Evolutionary conservation across 2,329 filamentous ascomycete genomes (phyloP), one percentile per base, ranked within the genome.

Genomic region (Botrytis cinerea): DNA sequence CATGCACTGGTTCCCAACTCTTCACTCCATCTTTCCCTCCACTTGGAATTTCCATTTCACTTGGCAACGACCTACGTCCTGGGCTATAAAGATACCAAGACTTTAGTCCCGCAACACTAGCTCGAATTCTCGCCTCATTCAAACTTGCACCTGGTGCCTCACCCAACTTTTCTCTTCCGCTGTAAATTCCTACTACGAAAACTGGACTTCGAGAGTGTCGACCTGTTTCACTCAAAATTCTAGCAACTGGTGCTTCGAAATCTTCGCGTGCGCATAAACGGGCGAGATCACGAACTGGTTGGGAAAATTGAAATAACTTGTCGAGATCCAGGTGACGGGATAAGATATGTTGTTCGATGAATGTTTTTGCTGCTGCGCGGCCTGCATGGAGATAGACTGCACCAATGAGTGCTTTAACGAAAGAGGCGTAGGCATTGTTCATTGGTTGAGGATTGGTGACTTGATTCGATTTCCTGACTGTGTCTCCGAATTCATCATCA

Each of bases 51-150:
- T 88, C 40, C 88, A 87, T 71, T 88, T 80, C 38, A 85, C 75
- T 73, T 4, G 71, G 71, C 40, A 73, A 54, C 1, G 73, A 76
- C 69, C 78, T 75, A 38, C 76, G 75, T 20, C 78, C 79, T 1
- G 96, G 95, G 82, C 91, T 95, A 85, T 99, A 99, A 71, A 99
- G 86, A 83, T 99, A 99, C 96, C 96, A 99, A 9, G 91, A 87
- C 86, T 97, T 97, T 80, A 99, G 86, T 28, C 94, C 91, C 76
- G 92, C 91, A 80, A 97, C 95, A 54, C 93, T 90, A 32, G 96
- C 96, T 82, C 93, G 89, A 76, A 89, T 87, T 76, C 93, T 89
- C 46, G 93, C 95, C 79, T 94, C 89, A 77, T 94, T 87, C 73
- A 98, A 85, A 82, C 89, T 95, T 67, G 91, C 85, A 38, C 93